Conservation (phyloP, 176 grass and related monocot genomes). For the Hsuehochloa calcarea region DNA sequence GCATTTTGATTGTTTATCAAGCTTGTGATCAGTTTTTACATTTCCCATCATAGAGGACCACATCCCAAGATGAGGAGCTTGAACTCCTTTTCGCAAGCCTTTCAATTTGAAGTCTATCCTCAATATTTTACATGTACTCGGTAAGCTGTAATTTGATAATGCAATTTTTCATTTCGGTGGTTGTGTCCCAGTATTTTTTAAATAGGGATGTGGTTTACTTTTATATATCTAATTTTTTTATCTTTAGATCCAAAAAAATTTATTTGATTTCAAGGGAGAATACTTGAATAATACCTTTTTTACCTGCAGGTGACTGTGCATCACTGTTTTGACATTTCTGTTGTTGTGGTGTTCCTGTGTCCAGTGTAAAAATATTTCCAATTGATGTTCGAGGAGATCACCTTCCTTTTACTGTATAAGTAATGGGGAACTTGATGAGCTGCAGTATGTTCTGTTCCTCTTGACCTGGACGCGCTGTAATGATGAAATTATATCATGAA, state of each 20-base stretch:
- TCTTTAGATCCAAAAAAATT: not conserved
- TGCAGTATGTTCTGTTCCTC: not conserved
- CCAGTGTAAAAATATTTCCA: not conserved
- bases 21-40: not conserved
- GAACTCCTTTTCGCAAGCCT: conserved; percentile 92
- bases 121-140: conserved; percentile 21
- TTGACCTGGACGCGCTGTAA: not conserved
- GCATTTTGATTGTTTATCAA: not conserved
- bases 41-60: conserved; percentile 49
- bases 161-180: not conserved
- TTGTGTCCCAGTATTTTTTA: not conserved
- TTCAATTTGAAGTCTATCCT: conserved; percentile 49
- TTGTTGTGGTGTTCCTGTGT: not conserved
- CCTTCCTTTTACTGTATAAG: not conserved
- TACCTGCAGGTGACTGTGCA: not conserved
- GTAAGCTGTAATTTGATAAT: conserved; percentile 20
- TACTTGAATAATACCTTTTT: conserved; percentile 1
- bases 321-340: not conserved
- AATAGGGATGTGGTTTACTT: not conserved
- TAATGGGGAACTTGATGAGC: not conserved
- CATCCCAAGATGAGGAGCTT: conserved; percentile 75
- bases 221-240: not conserved
- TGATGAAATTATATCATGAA: not conserved
- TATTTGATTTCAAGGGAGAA: not conserved
- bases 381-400: not conserved